Conservation (phyloP, 352 stramenopile genomes). For the Globisporangium recalcitrans region DNA sequence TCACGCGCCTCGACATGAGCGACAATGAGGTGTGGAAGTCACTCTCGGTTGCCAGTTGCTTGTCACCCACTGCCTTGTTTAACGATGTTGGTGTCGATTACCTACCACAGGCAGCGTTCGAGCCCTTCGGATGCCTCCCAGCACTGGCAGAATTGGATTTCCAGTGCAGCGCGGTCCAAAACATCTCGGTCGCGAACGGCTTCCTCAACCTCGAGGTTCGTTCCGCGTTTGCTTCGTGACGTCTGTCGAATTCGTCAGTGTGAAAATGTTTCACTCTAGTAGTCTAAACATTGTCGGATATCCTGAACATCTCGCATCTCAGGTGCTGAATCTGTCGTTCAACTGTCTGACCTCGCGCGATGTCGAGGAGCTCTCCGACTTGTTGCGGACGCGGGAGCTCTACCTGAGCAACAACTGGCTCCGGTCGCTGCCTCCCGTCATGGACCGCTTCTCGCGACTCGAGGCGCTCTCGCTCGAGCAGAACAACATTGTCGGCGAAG, state of each 20-base stretch:
- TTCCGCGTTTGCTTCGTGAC: not conserved
- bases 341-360: slow-evolving; percentile 65
- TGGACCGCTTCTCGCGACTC: slow-evolving; percentile 70
- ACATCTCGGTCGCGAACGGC: slow-evolving; percentile 38
- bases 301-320: not conserved
- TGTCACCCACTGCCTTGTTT: not conserved
- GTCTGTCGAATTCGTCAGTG: not conserved
- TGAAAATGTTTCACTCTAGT: not conserved
- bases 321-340: slow-evolving; percentile 77
- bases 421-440: slow-evolving; percentile 57
- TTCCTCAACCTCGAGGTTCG: slow-evolving; percentile 63
- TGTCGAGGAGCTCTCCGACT: slow-evolving; percentile 59
- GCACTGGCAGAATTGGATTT: slow-evolving; percentile 70
- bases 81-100: not conserved
- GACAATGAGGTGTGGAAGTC: slow-evolving; percentile 60
- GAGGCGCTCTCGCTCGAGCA: slow-evolving; percentile 76
- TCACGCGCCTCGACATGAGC: slow-evolving; percentile 71
- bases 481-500: slow-evolving; percentile 60
- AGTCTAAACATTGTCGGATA: not conserved
- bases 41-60: not conserved
- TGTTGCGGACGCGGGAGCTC: slow-evolving; percentile 73
- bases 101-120: slow-evolving; percentile 30
- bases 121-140: slow-evolving; percentile 60
- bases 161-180: slow-evolving; percentile 69
- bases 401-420: slow-evolving; percentile 76